These are phyloP conservation scores for Syzygium malaccense DNA, from an alignment of 441 rosid genomes.

Conservation along the genomic window DNA sequence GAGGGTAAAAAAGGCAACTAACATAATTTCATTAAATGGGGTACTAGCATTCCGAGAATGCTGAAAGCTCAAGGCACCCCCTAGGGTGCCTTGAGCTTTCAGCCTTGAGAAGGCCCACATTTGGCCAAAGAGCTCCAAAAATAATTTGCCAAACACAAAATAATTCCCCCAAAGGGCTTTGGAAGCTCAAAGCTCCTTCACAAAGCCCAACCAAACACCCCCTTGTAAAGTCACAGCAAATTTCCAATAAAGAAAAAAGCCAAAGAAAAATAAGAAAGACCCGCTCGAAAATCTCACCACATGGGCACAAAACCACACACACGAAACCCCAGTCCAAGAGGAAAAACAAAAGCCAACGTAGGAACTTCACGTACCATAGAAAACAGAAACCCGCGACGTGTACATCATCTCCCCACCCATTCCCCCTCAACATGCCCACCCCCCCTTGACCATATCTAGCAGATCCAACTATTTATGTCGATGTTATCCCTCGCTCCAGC, in stretches of 20 bases:
- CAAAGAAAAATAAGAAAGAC: neutral
- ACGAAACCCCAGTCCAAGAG: neutral
- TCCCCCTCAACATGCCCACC: neutral
- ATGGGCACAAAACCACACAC: slow-evolving; percentile 21
- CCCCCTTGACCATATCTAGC: neutral
- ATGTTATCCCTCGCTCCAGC: neutral
- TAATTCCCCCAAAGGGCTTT: too few species aligned
- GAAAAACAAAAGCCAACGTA: slow-evolving; percentile 20
- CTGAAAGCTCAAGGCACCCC: too few species aligned
- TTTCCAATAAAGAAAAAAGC: neutral
- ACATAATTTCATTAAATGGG: too few species aligned
- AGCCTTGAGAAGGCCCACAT: too few species aligned
- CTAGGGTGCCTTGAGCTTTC: too few species aligned
- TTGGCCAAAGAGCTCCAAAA: too few species aligned
- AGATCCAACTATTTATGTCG: neutral
- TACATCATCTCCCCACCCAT: slow-evolving; percentile 19
- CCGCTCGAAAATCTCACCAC: neutral
- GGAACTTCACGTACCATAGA: slow-evolving; percentile 34
- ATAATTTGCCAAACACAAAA: too few species aligned
- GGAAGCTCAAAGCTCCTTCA: too few species aligned
- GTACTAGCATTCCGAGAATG: too few species aligned
- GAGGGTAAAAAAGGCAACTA: too few species aligned
- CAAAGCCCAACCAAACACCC: too few species aligned
- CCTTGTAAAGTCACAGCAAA: neutral
- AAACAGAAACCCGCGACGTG: slow-evolving; percentile 26